Percentiles rank a stretch among this genome's conserved stretches.
Evolutionary conservation across 1,284 basidiomycete species (phyloP).

Genomic region (Apiotrichum montevideense): DNA sequence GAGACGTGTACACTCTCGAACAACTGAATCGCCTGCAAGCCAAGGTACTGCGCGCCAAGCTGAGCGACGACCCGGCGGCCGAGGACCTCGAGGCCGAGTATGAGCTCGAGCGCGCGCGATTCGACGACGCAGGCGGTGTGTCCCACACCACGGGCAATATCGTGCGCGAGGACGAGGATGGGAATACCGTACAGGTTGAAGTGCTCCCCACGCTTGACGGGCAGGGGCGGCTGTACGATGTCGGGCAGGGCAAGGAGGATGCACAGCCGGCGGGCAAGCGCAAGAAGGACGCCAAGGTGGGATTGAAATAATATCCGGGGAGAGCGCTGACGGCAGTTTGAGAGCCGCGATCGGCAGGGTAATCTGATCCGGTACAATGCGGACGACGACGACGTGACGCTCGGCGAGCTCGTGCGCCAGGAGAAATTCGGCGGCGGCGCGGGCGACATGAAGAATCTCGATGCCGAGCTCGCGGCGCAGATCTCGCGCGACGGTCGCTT

Average conservation of each 20-base stretch:
- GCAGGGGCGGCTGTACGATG: constrained; percentile 80
- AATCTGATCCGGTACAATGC: constrained; percentile 75
- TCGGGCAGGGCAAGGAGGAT: constrained; percentile 59
- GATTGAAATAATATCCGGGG: constrained; percentile 58
- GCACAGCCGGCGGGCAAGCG: constrained; percentile 50
- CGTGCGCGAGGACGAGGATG: constrained; percentile 24
- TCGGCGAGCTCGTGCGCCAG: constrained; percentile 87
- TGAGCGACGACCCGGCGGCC: constrained; percentile 68
- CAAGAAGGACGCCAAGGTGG: constrained; percentile 66
- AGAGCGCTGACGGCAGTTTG: constrained; percentile 52
- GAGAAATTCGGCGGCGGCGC: constrained; percentile 85
- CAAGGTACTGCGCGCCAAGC: constrained; percentile 80
- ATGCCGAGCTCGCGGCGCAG: constrained; percentile 79
- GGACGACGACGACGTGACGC: constrained; percentile 77
- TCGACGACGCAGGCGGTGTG: constrained; percentile 41
- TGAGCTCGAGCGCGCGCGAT: constrained; percentile 57
- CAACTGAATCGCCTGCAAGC: constrained; percentile 91
- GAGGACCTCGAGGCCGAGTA: constrained; percentile 74
- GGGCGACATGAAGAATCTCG: constrained; percentile 81
- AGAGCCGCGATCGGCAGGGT: constrained; percentile 85
- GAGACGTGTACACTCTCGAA: constrained; percentile 45
- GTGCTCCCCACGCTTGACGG: constrained; percentile 87
- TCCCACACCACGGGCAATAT: constrained; percentile 42
- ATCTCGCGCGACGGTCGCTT: constrained; percentile 84
- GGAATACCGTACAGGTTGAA: constrained; percentile 55